Evolutionary conservation across 2,329 filamentous ascomycete genomes (phyloP).

Genomic region (Verticillium tricorpus): DNA sequence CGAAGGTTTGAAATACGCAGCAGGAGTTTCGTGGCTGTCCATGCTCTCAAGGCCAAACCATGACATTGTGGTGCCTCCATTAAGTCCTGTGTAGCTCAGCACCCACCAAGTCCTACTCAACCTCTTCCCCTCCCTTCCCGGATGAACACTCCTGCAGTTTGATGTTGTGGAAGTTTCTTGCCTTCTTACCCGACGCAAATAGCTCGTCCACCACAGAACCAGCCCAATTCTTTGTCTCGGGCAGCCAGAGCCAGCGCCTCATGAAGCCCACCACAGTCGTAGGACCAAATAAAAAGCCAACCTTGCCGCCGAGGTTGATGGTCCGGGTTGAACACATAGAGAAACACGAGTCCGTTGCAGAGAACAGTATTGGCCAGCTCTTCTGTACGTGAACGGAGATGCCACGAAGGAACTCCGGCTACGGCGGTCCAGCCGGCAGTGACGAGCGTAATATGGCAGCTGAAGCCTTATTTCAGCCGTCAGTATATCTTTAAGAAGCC

Average conservation of each 20-base stretch:
- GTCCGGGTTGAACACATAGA: conserved; percentile 42
- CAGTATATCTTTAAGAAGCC: neutral
- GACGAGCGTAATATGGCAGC: neutral
- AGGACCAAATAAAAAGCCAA: conserved; percentile 31
- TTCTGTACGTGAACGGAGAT: neutral
- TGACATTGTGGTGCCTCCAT: too few species aligned
- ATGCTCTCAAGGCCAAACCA: too few species aligned
- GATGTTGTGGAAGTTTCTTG: too few species aligned
- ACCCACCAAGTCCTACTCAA: too few species aligned
- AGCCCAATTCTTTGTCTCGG: conserved; percentile 48
- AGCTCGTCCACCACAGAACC: neutral
- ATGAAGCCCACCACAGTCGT: conserved; percentile 26
- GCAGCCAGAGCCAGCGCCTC: conserved; percentile 39
- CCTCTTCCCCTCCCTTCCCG: too few species aligned
- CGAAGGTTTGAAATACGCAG: too few species aligned
- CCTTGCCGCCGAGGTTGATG: conserved; percentile 32
- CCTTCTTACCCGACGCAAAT: too few species aligned
- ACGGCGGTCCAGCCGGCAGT: neutral
- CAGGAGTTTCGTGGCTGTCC: too few species aligned
- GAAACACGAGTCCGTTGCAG: conserved; percentile 32
- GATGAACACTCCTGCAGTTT: too few species aligned
- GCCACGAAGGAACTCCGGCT: neutral
- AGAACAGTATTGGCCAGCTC: neutral
- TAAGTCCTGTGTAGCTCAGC: too few species aligned
- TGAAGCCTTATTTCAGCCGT: neutral